Evolutionary conservation across 2,329 filamentous ascomycete genomes (phyloP).

Genomic region (Colletotrichum aenigma): DNA sequence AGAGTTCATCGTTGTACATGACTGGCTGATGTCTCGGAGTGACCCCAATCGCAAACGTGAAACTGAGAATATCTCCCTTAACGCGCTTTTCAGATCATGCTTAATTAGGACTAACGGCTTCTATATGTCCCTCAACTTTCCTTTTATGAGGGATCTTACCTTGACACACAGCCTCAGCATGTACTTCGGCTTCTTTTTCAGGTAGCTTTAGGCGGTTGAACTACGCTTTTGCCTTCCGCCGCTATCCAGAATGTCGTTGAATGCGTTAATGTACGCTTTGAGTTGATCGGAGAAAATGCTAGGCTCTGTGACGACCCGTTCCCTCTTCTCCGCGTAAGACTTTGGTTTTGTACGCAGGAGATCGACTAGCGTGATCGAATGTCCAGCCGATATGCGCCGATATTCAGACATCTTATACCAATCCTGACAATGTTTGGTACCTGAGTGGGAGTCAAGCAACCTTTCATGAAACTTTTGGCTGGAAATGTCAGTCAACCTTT

Average conservation of each 20-base stretch:
- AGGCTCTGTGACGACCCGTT: background rate
- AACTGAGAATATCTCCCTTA: fast-evolving
- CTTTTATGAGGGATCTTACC: background rate
- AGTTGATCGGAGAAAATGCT: background rate
- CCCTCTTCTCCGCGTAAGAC: background rate
- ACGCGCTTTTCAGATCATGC: fast-evolving
- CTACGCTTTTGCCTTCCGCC: background rate
- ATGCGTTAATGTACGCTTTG: background rate
- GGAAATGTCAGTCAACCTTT: no score
- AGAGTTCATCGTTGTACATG: background rate
- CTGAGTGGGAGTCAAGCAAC: background rate
- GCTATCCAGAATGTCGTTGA: background rate
- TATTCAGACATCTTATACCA: fast-evolving
- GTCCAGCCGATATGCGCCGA: background rate
- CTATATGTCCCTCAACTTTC: background rate
- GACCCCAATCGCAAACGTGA: background rate
- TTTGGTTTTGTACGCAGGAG: background rate
- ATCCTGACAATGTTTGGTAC: background rate
- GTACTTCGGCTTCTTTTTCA: background rate
- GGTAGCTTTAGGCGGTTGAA: background rate
- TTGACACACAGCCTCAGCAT: background rate
- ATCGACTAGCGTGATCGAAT: background rate
- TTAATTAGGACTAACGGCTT: fast-evolving
- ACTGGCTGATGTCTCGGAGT: background rate
- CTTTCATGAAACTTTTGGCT: background rate